Evolutionary conservation across 2,329 filamentous ascomycete species (phyloP).

Genomic region (Talaromyces sp.): DNA sequence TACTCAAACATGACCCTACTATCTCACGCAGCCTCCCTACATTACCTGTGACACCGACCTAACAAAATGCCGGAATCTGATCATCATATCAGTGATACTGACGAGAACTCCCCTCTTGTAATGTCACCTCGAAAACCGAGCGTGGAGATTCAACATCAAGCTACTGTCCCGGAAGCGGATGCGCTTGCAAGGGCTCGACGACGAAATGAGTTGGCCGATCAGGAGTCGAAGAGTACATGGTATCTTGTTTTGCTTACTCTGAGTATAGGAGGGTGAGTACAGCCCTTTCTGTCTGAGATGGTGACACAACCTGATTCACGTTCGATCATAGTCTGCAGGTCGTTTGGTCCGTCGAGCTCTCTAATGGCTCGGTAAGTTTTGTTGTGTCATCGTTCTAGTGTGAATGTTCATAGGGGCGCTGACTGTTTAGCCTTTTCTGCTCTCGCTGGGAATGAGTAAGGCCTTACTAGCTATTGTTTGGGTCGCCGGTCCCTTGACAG

Average conservation of each 20-base stretch:
- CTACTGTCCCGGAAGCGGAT: background rate
- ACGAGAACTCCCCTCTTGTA: conserved; percentile 31
- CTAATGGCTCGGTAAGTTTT: conserved; percentile 68
- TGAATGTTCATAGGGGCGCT: background rate
- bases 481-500: conserved; percentile 76
- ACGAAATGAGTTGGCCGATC: conserved; percentile 42
- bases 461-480: conserved; percentile 77
- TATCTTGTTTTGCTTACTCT: conserved; percentile 83
- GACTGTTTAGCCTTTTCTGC: conserved; percentile 57
- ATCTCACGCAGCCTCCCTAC: background rate
- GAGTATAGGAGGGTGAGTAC: conserved; percentile 62
- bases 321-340: conserved; percentile 63
- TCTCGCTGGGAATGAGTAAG: conserved; percentile 77
- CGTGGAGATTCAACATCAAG: conserved; percentile 16
- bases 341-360: conserved; percentile 92
- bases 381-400: background rate
- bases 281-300: background rate
- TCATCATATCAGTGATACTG: conserved; percentile 15
- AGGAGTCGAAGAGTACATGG: conserved; percentile 67
- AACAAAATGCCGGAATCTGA: background rate
- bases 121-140: conserved; percentile 18
- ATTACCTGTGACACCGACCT: background rate
- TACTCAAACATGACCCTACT: background rate
- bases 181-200: conserved; percentile 3
- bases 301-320: background rate